Percentiles rank a stretch among this genome's conserved stretches.
These are phyloP conservation scores for Neophaeococcomyces mojaviensis DNA, from an alignment of 2,329 filamentous ascomycete species.

Conservation along the genomic window DNA sequence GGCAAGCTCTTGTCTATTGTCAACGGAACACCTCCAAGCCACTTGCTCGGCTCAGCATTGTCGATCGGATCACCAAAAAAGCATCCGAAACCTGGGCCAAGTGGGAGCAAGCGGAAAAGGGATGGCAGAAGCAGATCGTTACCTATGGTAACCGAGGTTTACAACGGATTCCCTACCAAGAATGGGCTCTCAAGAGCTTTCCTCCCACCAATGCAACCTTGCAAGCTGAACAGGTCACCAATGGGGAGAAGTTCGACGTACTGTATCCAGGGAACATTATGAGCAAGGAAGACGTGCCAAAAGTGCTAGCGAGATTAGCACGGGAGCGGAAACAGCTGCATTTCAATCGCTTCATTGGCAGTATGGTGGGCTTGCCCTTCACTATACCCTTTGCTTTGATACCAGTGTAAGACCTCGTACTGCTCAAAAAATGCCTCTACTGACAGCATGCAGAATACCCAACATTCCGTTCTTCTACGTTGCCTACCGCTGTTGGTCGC, in stretches of 20 bases:
- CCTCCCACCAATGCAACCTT: constrained; percentile 67
- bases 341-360: constrained; percentile 69
- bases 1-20: constrained; percentile 85
- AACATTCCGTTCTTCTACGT: constrained; percentile 98
- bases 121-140: constrained; percentile 85
- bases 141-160: constrained; percentile 79
- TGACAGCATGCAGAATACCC: constrained; percentile 55
- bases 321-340: constrained; percentile 76
- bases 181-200: constrained; percentile 96
- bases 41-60: constrained; percentile 47
- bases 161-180: constrained; percentile 83
- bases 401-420: constrained; percentile 59
- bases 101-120: constrained; percentile 77
- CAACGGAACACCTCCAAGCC: constrained; percentile 60
- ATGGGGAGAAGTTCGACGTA: constrained; percentile 61
- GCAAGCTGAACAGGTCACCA: constrained; percentile 55
- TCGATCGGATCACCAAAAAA: constrained; percentile 64
- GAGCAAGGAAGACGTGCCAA: constrained; percentile 53
- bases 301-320: constrained; percentile 62
- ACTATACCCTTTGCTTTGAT: constrained; percentile 74
- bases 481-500: constrained; percentile 79
- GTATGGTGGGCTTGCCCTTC: constrained; percentile 73
- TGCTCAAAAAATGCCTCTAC: constrained; percentile 2
- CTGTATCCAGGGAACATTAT: constrained; percentile 69
- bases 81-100: constrained; percentile 70